Conservation (phyloP, 106 monocot species). For the Apostasia shenzhenica region DNA sequence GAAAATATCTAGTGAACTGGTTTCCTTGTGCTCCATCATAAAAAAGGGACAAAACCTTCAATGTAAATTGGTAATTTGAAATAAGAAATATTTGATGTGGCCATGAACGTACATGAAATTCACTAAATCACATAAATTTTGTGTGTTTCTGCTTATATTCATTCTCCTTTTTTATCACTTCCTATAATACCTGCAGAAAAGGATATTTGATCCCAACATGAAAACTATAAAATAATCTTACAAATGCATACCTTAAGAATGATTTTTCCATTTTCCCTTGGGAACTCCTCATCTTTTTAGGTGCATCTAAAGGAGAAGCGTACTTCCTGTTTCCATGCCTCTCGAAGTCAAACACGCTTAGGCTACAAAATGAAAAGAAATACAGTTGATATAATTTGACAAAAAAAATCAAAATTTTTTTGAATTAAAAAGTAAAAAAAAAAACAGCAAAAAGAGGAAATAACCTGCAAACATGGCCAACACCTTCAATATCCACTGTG, state of each 20-base stretch:
- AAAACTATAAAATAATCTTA: not conserved
- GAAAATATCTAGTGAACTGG: no score
- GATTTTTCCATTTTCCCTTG: constrained; percentile 99
- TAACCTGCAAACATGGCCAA: constrained; percentile 98
- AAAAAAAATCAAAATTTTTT: not conserved
- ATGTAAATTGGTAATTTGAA: no score
- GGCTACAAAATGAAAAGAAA: constrained; percentile 32
- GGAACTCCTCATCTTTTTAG: constrained; percentile 62
- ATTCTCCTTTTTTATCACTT: no score
- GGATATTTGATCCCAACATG: no score
- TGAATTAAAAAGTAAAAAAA: not conserved
- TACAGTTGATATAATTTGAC: not conserved
- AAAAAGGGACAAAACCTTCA: no score
- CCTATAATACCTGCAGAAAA: no score
- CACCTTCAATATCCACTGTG: constrained; percentile 89
- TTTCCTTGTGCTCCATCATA: no score
- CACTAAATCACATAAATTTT: no score
- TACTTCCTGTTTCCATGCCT: constrained; percentile 86
- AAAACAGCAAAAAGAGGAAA: constrained; percentile 6
- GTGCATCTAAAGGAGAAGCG: constrained; percentile 73
- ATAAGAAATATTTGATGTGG: no score
- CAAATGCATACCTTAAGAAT: constrained; percentile 72
- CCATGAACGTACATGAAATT: no score
- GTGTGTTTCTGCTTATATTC: no score
- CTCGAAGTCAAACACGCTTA: constrained; percentile 89